These are phyloP conservation scores for Suhomyces chickasaworum DNA, from an alignment of 1,139 yeast genomes.

Conservation along the genomic window DNA sequence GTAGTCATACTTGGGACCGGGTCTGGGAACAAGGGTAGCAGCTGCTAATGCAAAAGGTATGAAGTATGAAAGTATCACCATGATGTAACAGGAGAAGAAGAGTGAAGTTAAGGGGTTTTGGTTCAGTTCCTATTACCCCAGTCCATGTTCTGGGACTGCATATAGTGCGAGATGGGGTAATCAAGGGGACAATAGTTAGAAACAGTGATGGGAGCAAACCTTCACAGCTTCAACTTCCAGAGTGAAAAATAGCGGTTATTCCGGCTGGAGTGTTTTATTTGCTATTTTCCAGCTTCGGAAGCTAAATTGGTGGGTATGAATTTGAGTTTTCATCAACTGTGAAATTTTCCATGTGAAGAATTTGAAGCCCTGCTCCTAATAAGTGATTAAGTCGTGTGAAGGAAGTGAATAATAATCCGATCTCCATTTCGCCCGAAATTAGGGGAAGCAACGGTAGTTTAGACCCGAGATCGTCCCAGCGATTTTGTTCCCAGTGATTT, in stretches of 20 bases:
- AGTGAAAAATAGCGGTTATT: no score
- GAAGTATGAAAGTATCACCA: neutral
- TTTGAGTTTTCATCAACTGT: neutral
- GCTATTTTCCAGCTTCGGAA: neutral
- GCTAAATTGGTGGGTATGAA: neutral
- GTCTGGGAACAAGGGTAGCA: neutral
- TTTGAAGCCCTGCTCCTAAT: neutral
- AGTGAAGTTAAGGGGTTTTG: neutral
- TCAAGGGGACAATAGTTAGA: no score
- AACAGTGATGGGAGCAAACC: no score
- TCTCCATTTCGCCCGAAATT: neutral
- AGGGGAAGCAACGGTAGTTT: slow-evolving; percentile 1
- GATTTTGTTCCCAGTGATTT: no score
- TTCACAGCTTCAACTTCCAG: no score
- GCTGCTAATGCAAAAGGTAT: neutral
- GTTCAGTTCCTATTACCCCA: neutral
- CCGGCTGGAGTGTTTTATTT: no score
- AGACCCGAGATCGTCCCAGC: slow-evolving; percentile 1
- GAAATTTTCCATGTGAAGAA: neutral
- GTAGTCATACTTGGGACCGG: slow-evolving; percentile 6
- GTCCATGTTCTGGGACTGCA: neutral
- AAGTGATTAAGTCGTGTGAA: neutral
- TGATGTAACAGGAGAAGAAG: neutral
- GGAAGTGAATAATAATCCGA: neutral
- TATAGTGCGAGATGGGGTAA: neutral